Base-by-base conservation (phyloP, 768 basidiomycete species). In the Phylloporus rhodoxanthus region DNA sequence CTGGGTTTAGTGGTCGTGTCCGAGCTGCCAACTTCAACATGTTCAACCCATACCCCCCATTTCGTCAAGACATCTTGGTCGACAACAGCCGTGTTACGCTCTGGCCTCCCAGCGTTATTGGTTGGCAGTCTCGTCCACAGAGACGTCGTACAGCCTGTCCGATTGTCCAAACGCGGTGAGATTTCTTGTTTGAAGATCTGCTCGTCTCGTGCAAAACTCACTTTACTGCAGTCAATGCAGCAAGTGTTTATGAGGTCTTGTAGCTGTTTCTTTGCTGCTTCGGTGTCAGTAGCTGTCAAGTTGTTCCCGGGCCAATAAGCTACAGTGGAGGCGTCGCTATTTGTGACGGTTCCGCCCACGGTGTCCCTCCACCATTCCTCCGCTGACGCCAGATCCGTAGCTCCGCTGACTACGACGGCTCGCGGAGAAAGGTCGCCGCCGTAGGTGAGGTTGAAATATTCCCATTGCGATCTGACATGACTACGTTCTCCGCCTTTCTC, bases 361-460 rank as follows among this genome's bases (percentile, higher is more conserved):
- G 42, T 23, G 25, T 25, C 21, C 7, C 21, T 45, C 55, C 62
- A 62, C 62, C 59, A 64, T 37, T 59, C 41, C 21, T 51, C 47
- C 25, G 57, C 62, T 7, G 63, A 56, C 21, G 2, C 10, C 26
- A 57, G 57, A 20, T 59, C 47, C 4, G 36, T 43, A 5, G 57
- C 53, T 38, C 62, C 62, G 5, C 52, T 41, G 40, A 63, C 10
- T 15, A 64, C 28, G n/a, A 62, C 51, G 8, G 64, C 52, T 19
- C 56, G 57, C 21, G 61, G 62, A 6, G 61, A 58, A 40, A 63
- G 60, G 15, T 62, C 62, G 11, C 61, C 61, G 3, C 61, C 57
- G 14, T 63, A 63, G 23, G 54, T 52, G 40, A 43, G 6, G n/a
- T 54, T 52, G 47, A 63, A 63, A 47, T 59, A 32, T 5, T 63